Conservation (phyloP, 2,329 filamentous ascomycete species). For the Clonostachys chloroleuca region DNA sequence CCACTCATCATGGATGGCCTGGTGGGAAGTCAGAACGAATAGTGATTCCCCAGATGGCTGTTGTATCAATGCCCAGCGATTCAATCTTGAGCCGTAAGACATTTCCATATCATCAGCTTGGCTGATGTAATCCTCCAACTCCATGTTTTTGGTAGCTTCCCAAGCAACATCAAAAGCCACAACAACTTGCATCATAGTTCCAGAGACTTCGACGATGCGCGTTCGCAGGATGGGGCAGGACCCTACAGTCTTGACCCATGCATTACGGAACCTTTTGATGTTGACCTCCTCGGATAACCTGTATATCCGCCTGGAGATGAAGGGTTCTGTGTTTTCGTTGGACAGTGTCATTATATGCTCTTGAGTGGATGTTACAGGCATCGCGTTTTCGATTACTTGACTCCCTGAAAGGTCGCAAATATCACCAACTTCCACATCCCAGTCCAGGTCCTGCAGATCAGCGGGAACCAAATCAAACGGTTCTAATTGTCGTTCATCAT, state of each 20-base stretch:
- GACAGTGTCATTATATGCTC: constrained; percentile 43
- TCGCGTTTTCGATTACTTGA: constrained; percentile 34
- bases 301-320: constrained; percentile 19
- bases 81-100: constrained; percentile 4
- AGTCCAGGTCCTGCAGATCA: constrained; percentile 41
- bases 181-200: constrained; percentile 1
- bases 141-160: neutral
- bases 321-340: constrained; percentile 23
- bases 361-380: constrained; percentile 43
- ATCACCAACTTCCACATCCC: constrained; percentile 15
- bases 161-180: constrained; percentile 1
- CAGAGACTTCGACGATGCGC: constrained; percentile 3
- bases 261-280: constrained; percentile 11
- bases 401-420: neutral
- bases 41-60: neutral
- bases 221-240: constrained; percentile 5
- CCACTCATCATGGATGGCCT: constrained; percentile 12
- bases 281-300: constrained; percentile 9
- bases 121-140: neutral
- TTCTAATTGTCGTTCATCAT: neutral
- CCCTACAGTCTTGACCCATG: constrained; percentile 11
- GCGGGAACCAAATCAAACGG: constrained; percentile 29
- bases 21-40: constrained; percentile 1
- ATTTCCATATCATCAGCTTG: constrained; percentile 1
- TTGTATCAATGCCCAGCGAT: constrained; percentile 4